phyloP scores from a whole-genome alignment of 108 stramenopile species.

The Nitzschia sp. region DNA sequence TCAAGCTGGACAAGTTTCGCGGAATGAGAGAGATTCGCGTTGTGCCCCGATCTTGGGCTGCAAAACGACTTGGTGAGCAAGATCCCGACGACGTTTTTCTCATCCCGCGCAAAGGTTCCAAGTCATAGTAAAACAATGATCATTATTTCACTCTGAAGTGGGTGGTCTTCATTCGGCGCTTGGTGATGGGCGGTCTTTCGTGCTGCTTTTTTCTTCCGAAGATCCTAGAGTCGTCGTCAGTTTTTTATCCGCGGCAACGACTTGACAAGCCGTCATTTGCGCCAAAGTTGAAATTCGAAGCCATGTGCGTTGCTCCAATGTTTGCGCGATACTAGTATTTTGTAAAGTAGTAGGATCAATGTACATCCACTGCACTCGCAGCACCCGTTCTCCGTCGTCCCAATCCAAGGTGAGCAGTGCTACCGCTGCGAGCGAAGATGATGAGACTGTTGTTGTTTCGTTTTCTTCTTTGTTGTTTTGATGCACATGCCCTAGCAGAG shows the following conservation, averaged over 20 bases:
- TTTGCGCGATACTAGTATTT: not conserved
- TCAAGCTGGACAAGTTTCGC: slow-evolving; percentile 75
- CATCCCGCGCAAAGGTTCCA: slow-evolving; percentile 54
- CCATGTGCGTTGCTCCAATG: slow-evolving; percentile 34
- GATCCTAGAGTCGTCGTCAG: not conserved
- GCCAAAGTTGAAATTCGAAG: slow-evolving; percentile 35
- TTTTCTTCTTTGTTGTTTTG: not conserved
- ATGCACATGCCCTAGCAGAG: slow-evolving; percentile 36
- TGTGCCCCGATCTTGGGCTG: slow-evolving; percentile 70
- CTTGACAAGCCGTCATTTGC: slow-evolving; percentile 35
- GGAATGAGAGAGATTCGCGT: slow-evolving; percentile 83
- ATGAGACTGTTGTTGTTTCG: not conserved
- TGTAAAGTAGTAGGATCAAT: slow-evolving; percentile 15
- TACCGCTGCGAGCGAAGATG: slow-evolving; percentile 22
- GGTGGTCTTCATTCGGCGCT: not conserved
- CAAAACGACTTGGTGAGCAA: slow-evolving; percentile 84
- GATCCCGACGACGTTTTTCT: slow-evolving; percentile 89
- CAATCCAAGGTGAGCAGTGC: slow-evolving; percentile 34
- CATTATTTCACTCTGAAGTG: not conserved
- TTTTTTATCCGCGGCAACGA: slow-evolving; percentile 1
- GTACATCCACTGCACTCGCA: slow-evolving; percentile 46
- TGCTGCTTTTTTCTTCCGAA: not conserved
- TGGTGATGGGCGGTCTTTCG: not conserved
- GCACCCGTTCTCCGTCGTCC: slow-evolving; percentile 11
- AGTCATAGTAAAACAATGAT: slow-evolving; percentile 3